Evolutionary conservation across 306 rosid species (phyloP).

Genomic region (Prunus padus): DNA sequence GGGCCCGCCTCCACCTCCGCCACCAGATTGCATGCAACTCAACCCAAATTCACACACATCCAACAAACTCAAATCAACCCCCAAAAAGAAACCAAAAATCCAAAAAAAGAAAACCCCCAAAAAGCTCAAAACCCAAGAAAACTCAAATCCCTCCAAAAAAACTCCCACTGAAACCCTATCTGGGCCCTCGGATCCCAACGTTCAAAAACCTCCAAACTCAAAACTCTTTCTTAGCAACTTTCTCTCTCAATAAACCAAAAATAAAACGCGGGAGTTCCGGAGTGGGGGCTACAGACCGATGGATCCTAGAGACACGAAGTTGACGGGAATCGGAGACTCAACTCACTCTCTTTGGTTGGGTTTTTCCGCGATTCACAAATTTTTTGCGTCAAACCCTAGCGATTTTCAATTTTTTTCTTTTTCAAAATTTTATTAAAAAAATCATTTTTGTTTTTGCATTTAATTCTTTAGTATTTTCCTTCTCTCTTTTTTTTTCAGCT

Average conservation of each 20-base stretch:
- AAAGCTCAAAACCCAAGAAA: slow-evolving; percentile 38
- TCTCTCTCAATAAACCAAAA: slow-evolving; percentile 42
- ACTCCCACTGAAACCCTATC: slow-evolving; percentile 46
- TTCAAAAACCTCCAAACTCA: slow-evolving; percentile 48
- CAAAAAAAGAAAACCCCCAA: slow-evolving; percentile 18
- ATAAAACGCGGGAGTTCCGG: slow-evolving; percentile 51
- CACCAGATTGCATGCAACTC: slow-evolving; percentile 82
- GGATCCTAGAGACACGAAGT: slow-evolving; percentile 57
- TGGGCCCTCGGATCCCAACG: slow-evolving; percentile 83
- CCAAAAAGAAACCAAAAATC: not conserved
- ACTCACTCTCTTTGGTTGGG: slow-evolving; percentile 22
- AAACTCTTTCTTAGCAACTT: slow-evolving; percentile 20
- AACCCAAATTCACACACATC: slow-evolving; percentile 35
- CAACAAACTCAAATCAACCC: slow-evolving; percentile 33
- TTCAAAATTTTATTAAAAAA: not conserved
- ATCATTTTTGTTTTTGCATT: not conserved
- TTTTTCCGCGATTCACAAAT: slow-evolving; percentile 43
- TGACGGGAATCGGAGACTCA: slow-evolving; percentile 60
- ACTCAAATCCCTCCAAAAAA: slow-evolving; percentile 36
- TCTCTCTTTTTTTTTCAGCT: not conserved
- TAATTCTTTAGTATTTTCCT: not conserved
- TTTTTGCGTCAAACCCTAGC: slow-evolving; percentile 63
- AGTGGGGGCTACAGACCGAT: slow-evolving; percentile 31
- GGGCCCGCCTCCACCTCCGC: slow-evolving; percentile 64
- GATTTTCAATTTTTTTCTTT: slow-evolving; percentile 10